These are phyloP conservation scores for Suhomyces wounanorum DNA, from an alignment of 1,139 yeast genomes.

Conservation along the genomic window DNA sequence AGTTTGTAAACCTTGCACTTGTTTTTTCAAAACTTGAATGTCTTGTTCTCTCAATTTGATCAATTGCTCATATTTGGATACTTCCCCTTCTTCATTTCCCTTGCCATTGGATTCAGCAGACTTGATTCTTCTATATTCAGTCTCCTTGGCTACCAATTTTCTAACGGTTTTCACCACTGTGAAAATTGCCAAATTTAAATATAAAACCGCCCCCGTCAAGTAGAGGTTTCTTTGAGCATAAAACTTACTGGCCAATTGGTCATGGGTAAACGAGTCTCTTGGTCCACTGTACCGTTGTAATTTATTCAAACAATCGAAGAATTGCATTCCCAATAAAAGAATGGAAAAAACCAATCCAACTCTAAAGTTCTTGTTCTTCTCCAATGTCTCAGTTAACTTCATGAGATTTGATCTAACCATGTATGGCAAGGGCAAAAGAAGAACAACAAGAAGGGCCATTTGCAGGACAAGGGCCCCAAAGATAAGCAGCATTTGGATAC, in stretches of 20 bases:
- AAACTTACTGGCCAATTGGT: slow-evolving; percentile 56
- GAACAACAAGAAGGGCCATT: slow-evolving; percentile 52
- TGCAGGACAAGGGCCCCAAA: slow-evolving; percentile 51
- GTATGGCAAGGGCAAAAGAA: slow-evolving; percentile 66
- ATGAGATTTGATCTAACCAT: slow-evolving; percentile 51
- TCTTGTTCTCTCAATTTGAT: slow-evolving; percentile 49
- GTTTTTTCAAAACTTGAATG: slow-evolving; percentile 52
- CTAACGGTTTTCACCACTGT: slow-evolving; percentile 58
- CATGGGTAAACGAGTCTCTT: slow-evolving; percentile 33
- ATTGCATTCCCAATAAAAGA: slow-evolving; percentile 53
- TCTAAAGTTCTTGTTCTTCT: slow-evolving; percentile 46
- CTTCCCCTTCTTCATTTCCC: slow-evolving; percentile 29
- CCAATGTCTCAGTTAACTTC: slow-evolving; percentile 31
- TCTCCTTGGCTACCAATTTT: slow-evolving; percentile 61
- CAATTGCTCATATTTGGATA: slow-evolving; percentile 43
- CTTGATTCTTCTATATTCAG: slow-evolving; percentile 35
- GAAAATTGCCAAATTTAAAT: slow-evolving; percentile 58
- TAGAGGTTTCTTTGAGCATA: slow-evolving; percentile 73
- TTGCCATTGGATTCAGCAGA: slow-evolving; percentile 16
- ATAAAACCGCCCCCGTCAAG: slow-evolving; percentile 69
- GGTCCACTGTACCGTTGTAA: slow-evolving; percentile 34
- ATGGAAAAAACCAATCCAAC: slow-evolving; percentile 51
- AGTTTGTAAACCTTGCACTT: slow-evolving; percentile 53
- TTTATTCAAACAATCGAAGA: slow-evolving; percentile 59
- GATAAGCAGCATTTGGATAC: slow-evolving; percentile 48